phyloP scores from a whole-genome alignment of 2,329 filamentous ascomycete genomes.

The Hypocreales sp. region DNA sequence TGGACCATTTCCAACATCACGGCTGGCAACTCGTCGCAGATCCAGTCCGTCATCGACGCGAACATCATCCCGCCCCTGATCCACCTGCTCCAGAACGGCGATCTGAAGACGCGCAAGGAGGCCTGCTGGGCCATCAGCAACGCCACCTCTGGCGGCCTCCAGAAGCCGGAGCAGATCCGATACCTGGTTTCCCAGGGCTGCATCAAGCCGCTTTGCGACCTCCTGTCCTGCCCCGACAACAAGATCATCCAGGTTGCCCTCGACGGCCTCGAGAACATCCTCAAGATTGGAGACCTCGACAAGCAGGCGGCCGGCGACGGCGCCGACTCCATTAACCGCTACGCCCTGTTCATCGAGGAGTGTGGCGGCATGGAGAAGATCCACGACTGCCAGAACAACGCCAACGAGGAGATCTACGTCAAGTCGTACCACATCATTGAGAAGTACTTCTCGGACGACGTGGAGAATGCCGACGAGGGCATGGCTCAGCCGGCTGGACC shows the following conservation, averaged over 20 bases:
- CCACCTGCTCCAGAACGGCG: slow-evolving; percentile 87
- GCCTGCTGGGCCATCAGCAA: slow-evolving; percentile 99
- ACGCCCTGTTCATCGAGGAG: slow-evolving; percentile 96
- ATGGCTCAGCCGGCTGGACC: slow-evolving; percentile 54
- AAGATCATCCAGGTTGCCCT: slow-evolving; percentile 99
- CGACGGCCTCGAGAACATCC: slow-evolving; percentile 95
- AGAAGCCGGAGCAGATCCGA: slow-evolving; percentile 97
- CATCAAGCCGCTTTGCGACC: slow-evolving; percentile 93
- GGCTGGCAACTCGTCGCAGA: slow-evolving; percentile 93
- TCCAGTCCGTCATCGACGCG: slow-evolving; percentile 90
- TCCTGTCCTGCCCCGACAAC: slow-evolving; percentile 92
- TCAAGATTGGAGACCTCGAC: slow-evolving; percentile 98
- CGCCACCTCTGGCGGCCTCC: slow-evolving; percentile 88
- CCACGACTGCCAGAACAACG: slow-evolving; percentile 98
- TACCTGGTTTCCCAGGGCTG: slow-evolving; percentile 88
- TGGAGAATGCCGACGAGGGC: slow-evolving; percentile 75
- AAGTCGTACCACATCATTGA: slow-evolving; percentile 99
- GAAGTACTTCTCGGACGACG: slow-evolving; percentile 99
- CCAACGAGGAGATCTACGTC: slow-evolving; percentile 99
- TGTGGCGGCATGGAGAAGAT: slow-evolving; percentile 99
- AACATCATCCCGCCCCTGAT: slow-evolving; percentile 95
- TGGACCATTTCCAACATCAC: slow-evolving; percentile 99
- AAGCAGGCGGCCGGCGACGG: slow-evolving; percentile 73
- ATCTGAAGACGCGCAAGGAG: slow-evolving; percentile 98
- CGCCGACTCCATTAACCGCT: slow-evolving; percentile 78